phyloP scores from a whole-genome alignment of 345 rosid species.

The Gossypioides kirkii region DNA sequence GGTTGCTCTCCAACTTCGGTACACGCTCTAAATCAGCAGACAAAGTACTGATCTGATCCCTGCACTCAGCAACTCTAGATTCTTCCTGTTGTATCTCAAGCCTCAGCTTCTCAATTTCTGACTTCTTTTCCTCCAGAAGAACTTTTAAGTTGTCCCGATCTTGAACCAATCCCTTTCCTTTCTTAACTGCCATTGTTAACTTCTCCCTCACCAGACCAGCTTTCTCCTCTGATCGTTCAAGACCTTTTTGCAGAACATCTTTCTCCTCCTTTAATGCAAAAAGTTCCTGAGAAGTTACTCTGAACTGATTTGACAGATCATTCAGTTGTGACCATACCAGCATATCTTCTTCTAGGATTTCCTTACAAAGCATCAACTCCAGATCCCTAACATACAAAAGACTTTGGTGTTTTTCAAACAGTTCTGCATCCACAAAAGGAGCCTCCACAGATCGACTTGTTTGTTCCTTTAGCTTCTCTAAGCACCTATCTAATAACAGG shows the following conservation, averaged over 20 bases:
- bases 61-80: conserved; percentile 43
- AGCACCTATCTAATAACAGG: conserved; percentile 46
- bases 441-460: conserved; percentile 26
- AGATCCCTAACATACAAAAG: conserved; percentile 58
- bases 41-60: conserved; percentile 47
- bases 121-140: conserved; percentile 59
- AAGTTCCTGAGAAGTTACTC: conserved; percentile 40
- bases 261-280: conserved; percentile 53
- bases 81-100: conserved; percentile 50
- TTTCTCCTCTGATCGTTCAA: conserved; percentile 76
- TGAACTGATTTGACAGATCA: conserved; percentile 43
- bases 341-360: conserved; percentile 57
- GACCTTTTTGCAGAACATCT: conserved; percentile 50
- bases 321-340: conserved; percentile 38
- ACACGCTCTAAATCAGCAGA: conserved; percentile 48
- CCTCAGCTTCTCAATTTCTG: conserved; percentile 59
- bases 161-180: conserved; percentile 87
- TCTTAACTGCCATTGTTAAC: conserved; percentile 87
- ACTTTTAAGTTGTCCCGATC: conserved; percentile 69
- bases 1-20: conserved; percentile 59
- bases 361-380: conserved; percentile 57
- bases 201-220: conserved; percentile 69
- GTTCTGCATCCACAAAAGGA: conserved; percentile 33
- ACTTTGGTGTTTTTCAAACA: conserved; percentile 52
- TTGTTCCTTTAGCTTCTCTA: conserved; percentile 51